Evolutionary conservation across 768 basidiomycete species (phyloP), one percentile per base, ranked within the genome.

Genomic region (Trametes cingulata): DNA sequence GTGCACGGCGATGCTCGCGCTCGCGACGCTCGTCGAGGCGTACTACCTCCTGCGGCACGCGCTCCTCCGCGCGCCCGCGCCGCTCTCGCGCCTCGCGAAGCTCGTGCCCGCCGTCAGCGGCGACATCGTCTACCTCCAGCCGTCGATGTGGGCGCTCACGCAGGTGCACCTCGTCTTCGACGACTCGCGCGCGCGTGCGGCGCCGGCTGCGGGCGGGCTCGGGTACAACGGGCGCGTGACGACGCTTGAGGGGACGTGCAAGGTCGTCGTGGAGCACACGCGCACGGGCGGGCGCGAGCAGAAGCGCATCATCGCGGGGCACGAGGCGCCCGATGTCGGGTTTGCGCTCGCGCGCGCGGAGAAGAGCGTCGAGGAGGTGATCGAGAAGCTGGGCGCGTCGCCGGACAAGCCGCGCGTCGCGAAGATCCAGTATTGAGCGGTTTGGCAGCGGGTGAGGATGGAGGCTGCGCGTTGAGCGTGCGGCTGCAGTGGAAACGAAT

Each of bases 1-100:
- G 1, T 78, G 85, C 3, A 89, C 88, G 0, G 36, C 78, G 24
- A 84, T 91, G 84, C 79, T 91, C 19, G 61, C 78, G n/a, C 27
- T 90, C n/a, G 78, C 88, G 36, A 77, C 85, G 46, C 27, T 84
- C 12, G 74, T 91, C 41, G 87, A 89, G 67, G 64, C 66, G 22
- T 81, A 84, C 68, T 82, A 87, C 67, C 72, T 83, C 36, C 56
- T 75, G 24, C 81, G 83, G 43, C 66, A 76, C 45, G 65, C 78
- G 33, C 69, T 85, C 47, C 67, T 76, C 3, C 63, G 64, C 3
- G 70, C 68, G 39, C 71, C 70, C 7, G 63, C 67, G 33, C 62
- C 77, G 15, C 48, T 69, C 53, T 69, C 68, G 45, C 40, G 62
- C 13, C 61, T 86, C 39, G 77, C 62, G 29, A 49, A 51, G 52